Conservation (phyloP, 2,329 filamentous ascomycete genomes). For the Talaromyces sp. region DNA sequence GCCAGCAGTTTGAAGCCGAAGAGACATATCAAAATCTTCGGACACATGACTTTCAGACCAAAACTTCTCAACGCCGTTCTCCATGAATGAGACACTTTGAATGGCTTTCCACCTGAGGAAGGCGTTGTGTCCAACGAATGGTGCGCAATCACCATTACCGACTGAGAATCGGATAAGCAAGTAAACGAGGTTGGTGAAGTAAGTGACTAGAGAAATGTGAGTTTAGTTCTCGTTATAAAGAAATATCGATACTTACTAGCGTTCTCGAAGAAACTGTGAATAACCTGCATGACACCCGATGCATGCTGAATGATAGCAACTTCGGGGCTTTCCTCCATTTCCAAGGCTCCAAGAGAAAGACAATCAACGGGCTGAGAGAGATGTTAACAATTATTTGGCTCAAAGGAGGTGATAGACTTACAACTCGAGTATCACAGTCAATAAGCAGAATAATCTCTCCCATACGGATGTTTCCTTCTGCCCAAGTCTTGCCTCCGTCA, state of each 20-base stretch:
- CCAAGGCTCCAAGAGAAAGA: constrained; percentile 66
- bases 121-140: constrained; percentile 76
- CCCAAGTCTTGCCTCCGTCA: constrained; percentile 46
- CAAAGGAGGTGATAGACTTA: not conserved
- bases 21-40: constrained; percentile 73
- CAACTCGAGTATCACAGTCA: constrained; percentile 66
- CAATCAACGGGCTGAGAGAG: constrained; percentile 55
- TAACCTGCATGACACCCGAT: constrained; percentile 74
- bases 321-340: constrained; percentile 68
- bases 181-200: constrained; percentile 77
- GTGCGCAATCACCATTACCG: constrained; percentile 67
- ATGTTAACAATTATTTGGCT: not conserved
- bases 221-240: not conserved
- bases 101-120: constrained; percentile 62
- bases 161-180: constrained; percentile 68
- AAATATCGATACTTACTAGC: constrained; percentile 40
- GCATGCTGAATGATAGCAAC: constrained; percentile 70
- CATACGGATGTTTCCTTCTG: constrained; percentile 79
- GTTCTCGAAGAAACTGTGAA: constrained; percentile 69
- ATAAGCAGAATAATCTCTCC: constrained; percentile 75
- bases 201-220: constrained; percentile 50
- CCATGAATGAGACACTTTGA: constrained; percentile 17
- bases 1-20: constrained; percentile 66
- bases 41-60: constrained; percentile 76
- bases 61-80: constrained; percentile 62